phyloP scores from a whole-genome alignment of 1,139 yeast species.

The Yamadazyma conglobata region DNA sequence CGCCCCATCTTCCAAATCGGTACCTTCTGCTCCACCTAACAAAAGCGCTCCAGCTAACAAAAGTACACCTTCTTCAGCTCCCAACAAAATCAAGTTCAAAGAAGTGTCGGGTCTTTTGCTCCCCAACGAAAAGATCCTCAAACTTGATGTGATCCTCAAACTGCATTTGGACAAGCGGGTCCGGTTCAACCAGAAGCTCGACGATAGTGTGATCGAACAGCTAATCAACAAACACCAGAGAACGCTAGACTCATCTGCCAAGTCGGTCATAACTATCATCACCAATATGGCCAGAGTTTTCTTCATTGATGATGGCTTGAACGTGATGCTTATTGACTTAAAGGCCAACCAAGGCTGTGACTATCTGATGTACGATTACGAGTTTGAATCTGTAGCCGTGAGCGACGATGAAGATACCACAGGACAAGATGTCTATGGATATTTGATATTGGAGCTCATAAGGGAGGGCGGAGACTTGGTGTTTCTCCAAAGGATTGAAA shows the following conservation, averaged over 20 bases:
- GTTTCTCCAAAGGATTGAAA: slow-evolving; percentile 45
- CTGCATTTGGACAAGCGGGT: slow-evolving; percentile 31
- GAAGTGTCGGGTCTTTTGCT: slow-evolving; percentile 34
- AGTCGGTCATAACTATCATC: slow-evolving; percentile 45
- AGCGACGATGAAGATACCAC: slow-evolving; percentile 38
- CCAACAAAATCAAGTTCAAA: slow-evolving; percentile 30
- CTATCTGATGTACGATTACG: slow-evolving; percentile 77
- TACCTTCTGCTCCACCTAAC: too few relatives aligned
- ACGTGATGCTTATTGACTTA: slow-evolving; percentile 43
- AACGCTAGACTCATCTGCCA: slow-evolving; percentile 30
- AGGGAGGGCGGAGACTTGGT: slow-evolving; percentile 56
- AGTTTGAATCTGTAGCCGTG: slow-evolving; percentile 45
- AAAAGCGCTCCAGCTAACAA: too few relatives aligned
- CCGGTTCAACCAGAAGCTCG: slow-evolving; percentile 25
- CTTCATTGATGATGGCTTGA: slow-evolving; percentile 34
- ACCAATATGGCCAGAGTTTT: slow-evolving; percentile 46
- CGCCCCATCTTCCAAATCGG: too few relatives aligned
- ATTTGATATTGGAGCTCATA: slow-evolving; percentile 60
- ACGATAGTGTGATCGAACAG: slow-evolving; percentile 35
- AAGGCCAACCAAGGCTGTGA: slow-evolving; percentile 54
- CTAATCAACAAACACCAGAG: slow-evolving; percentile 40
- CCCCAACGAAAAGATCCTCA: slow-evolving; percentile 39
- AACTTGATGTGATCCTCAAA: slow-evolving; percentile 38
- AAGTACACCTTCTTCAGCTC: too few relatives aligned
- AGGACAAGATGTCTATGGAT: slow-evolving; percentile 46